Base-by-base conservation (phyloP, 148 eudicot species). In the Chenopodium suecicum region DNA sequence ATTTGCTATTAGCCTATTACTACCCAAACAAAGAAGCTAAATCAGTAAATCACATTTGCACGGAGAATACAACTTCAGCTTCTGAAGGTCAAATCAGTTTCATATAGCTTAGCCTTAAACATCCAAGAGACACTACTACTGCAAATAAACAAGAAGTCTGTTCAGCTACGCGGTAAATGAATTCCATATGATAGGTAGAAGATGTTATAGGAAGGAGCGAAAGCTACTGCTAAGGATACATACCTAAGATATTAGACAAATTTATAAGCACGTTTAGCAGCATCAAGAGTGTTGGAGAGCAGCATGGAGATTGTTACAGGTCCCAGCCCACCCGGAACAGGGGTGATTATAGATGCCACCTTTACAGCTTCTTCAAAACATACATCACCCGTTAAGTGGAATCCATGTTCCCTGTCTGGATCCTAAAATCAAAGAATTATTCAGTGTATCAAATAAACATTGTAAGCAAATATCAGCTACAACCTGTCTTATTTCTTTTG, bases 281-380 rank as follows among this genome's bases (percentile, higher is more conserved):
- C 86, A 77, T 89, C 89, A 0, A 88, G 84, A 60, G 84, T 85
- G 73, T 85, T 90, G 27, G 86, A 85, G 64, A 90, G 92, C 65
- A 90, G 79, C 92, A 88, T 88, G 76, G 91, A 82, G 73, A 90
- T 82, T 46, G 92, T 87, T 27, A 90, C 86, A 74, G 92, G 92
- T 48, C 91, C 92, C 67, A 88, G 63, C 22, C 92, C 92, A 75
- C 92, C 91, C 9, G 91, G 92, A 25, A 90, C 92, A 66, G 91
- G 91, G 62, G 92, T 90, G 9, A 90, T 87, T 52, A 82, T 85
- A 20, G 91, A 90, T 74, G 87, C 91, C 70, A 87, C 86, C 74
- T 10, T 48, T 14, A 85, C 83, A 48, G 92, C 91, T 86, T 90
- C 92, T 63, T 88, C 88, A 69, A 83, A 88, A 85, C 92, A 90